A percentile compares a stretch with the other conserved stretches of the same genome.
Conservation (phyloP, 2,329 filamentous ascomycete genomes). For the Coniochaeta sp. region DNA sequence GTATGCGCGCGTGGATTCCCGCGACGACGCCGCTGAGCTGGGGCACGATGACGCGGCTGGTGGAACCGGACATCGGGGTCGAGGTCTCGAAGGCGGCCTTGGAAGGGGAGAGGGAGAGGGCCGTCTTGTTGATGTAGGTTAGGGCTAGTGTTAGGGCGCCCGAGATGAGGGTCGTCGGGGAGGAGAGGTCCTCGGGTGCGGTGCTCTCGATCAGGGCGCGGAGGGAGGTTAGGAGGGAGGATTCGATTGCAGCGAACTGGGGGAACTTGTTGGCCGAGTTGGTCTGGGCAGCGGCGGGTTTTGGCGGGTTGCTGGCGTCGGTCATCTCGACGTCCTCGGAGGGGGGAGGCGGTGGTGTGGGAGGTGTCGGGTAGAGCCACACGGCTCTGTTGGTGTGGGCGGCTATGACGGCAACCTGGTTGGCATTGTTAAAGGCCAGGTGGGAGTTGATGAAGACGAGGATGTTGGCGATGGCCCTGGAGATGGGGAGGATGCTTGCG, state of each 20-base stretch:
- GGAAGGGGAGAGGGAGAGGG: constrained; percentile 55
- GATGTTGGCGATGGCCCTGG: constrained; percentile 76
- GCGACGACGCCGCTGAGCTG: constrained; percentile 25
- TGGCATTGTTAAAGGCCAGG: constrained; percentile 85
- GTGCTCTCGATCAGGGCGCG: constrained; percentile 66
- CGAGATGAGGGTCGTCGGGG: constrained; percentile 78
- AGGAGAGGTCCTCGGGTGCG: constrained; percentile 55
- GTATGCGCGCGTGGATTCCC: constrained; percentile 70
- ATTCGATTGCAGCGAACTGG: constrained; percentile 81
- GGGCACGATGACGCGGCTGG: constrained; percentile 20
- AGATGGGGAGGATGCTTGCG: constrained; percentile 66
- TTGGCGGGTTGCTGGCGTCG: constrained; percentile 21
- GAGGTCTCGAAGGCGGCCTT: constrained; percentile 30
- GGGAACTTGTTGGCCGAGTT: constrained; percentile 80
- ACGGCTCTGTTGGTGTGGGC: constrained; percentile 79
- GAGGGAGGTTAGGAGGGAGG: constrained; percentile 68
- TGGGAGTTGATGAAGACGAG: constrained; percentile 97
- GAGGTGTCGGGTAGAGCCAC: constrained; percentile 74
- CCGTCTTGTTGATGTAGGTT: constrained; percentile 80
- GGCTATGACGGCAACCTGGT: constrained; percentile 86
- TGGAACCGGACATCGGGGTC: constrained; percentile 21
- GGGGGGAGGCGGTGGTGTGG: constrained; percentile 12
- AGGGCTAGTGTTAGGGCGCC: constrained; percentile 87
- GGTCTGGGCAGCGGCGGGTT: constrained; percentile 13
- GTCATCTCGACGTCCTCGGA: constrained; percentile 50